Evolutionary conservation across 495 filamentous ascomycete genomes (phyloP).

Genomic region (Trichoderma asperelloides): DNA sequence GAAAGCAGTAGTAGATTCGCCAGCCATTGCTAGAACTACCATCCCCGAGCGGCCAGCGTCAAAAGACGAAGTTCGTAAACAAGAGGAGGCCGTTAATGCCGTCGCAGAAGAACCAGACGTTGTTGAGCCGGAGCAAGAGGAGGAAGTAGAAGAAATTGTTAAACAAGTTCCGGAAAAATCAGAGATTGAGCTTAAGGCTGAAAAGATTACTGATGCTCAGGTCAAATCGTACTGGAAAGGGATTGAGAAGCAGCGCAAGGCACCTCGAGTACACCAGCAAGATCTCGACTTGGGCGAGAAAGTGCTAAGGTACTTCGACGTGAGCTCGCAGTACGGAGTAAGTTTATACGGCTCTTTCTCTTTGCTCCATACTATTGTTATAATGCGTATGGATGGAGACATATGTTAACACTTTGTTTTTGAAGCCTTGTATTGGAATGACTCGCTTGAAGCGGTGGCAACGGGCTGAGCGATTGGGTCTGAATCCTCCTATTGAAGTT

Average conservation of each 20-base stretch:
- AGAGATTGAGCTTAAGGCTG: slow-evolving; percentile 46
- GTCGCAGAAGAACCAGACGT: slow-evolving; percentile 23
- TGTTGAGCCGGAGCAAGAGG: slow-evolving; percentile 13
- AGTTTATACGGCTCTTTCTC: slow-evolving; percentile 24
- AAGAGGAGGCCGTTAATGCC: slow-evolving; percentile 16
- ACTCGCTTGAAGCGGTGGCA: slow-evolving; percentile 77
- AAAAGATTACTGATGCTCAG: slow-evolving; percentile 50
- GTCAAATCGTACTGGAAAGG: slow-evolving; percentile 63
- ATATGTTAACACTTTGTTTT: background rate
- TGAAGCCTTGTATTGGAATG: slow-evolving; percentile 82
- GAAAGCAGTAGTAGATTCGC: slow-evolving; percentile 28
- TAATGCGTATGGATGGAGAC: background rate
- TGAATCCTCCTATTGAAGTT: slow-evolving; percentile 88
- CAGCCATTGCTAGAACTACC: slow-evolving; percentile 18
- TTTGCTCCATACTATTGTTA: background rate
- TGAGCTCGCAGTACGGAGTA: slow-evolving; percentile 83
- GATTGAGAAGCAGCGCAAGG: slow-evolving; percentile 50
- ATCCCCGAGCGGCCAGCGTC: slow-evolving; percentile 15
- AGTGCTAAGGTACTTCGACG: slow-evolving; percentile 80
- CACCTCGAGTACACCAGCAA: slow-evolving; percentile 57
- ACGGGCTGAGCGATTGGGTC: slow-evolving; percentile 64
- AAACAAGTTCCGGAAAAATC: slow-evolving; percentile 25
- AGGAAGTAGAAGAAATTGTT: slow-evolving; percentile 1
- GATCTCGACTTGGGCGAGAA: slow-evolving; percentile 67
- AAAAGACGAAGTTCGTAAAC: slow-evolving; percentile 36